Evolutionary conservation across 1,284 basidiomycete species (phyloP).

Genomic region (Xerocomus cyaneibrunnescens): DNA sequence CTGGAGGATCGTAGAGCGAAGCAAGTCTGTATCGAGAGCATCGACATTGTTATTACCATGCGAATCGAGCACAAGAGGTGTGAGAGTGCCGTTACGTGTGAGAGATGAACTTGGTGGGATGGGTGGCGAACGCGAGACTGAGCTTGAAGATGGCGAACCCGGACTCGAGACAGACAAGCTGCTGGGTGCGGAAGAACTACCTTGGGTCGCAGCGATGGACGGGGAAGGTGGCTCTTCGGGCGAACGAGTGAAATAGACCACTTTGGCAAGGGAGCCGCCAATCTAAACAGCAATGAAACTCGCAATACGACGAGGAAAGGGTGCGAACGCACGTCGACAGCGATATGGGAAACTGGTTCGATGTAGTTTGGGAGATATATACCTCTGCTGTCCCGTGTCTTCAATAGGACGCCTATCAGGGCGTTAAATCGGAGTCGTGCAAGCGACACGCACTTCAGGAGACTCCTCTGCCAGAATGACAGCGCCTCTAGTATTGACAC

Average conservation of each 20-base stretch:
- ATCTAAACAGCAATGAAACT: conserved; percentile 53
- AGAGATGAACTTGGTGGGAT: conserved; percentile 39
- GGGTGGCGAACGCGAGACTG: conserved; percentile 38
- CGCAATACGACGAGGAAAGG: background rate
- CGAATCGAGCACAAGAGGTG: conserved; percentile 71
- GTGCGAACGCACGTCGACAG: conserved; percentile 77
- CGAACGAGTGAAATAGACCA: conserved; percentile 97
- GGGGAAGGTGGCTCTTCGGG: conserved; percentile 74
- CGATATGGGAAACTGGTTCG: conserved; percentile 95
- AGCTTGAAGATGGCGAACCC: conserved; percentile 43
- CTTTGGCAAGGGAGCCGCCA: conserved; percentile 96
- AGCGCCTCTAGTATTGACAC: conserved; percentile 85
- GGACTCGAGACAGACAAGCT: conserved; percentile 51
- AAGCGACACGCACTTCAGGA: conserved; percentile 66
- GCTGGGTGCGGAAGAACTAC: conserved; percentile 47
- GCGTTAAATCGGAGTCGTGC: conserved; percentile 1
- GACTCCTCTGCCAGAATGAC: conserved; percentile 90
- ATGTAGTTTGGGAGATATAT: conserved; percentile 97
- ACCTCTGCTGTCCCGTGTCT: conserved; percentile 91
- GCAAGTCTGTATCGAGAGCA: conserved; percentile 46
- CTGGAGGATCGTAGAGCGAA: conserved; percentile 67
- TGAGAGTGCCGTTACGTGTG: conserved; percentile 70
- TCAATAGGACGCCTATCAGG: conserved; percentile 9
- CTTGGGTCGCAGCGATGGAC: conserved; percentile 57
- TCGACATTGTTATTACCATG: conserved; percentile 35